Base-by-base conservation (phyloP, 2,329 filamentous ascomycete genomes). In the Fusarium buxicola region DNA sequence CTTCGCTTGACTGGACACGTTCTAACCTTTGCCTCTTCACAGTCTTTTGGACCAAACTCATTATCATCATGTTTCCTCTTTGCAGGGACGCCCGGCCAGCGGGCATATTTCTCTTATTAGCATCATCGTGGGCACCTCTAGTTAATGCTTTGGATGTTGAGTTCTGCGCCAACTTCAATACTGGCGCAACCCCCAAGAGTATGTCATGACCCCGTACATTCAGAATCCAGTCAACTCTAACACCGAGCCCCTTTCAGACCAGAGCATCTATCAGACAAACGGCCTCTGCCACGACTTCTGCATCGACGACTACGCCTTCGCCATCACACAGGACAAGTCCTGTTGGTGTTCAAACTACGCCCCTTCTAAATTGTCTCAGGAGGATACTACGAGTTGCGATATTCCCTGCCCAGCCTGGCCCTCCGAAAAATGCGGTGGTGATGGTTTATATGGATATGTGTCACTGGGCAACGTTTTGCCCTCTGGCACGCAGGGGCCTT, bases 321-420 rank as follows among this genome's bases (percentile, higher is more conserved):
- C 89, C 63, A 80, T 94, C 43, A 78, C 93, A 2, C 84, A 92
- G 67, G 81, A 76, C 13, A 79, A 85, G 28, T 75, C 81, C 47
- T 94, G 91, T 73, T 94, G 90, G 90, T 94, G 91, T 73, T 89
- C 89, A 32, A 84, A 92, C 72, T 88, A 88, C 69, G 81, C 82
- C 3, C 91, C 91, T 8, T 78, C 79, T 45, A 63, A 77, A 28
- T 72, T 70, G 16, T 73, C 72, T 28, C 73, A 80, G 51, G 77
- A 81, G 46, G 70, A 77, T 18, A 74, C 76, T 2, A 65, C 61
- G 30, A 68, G 82, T 18, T 94, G 91, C 76, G 75, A 82, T 63
- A 74, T 73, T 1, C 46, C 75, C 13, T 94, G 91, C 67, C 89
- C 90, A 8, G 91, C 90, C n/a, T 94, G 84, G 71, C 85, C 85